Conservation (phyloP, 306 rosid species). For the Clitoria ternatea region DNA sequence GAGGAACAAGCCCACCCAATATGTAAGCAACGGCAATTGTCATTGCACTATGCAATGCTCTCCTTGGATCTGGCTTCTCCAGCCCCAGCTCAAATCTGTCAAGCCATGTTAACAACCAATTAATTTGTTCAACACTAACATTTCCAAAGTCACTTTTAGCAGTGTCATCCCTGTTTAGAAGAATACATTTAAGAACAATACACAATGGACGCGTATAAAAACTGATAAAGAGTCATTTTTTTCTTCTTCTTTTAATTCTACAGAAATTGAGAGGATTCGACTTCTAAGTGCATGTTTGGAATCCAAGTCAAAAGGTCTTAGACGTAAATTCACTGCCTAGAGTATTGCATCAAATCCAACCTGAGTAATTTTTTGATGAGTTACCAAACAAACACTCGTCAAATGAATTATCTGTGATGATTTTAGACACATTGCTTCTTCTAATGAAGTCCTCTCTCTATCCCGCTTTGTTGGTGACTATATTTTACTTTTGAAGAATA, state of each 20-base stretch:
- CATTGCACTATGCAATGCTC: constrained; percentile 81
- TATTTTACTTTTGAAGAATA: not conserved
- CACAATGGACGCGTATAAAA: not conserved
- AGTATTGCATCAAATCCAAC: too few relatives aligned
- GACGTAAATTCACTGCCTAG: too few relatives aligned
- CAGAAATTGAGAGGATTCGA: not conserved
- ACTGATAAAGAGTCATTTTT: not conserved
- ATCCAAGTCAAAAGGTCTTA: too few relatives aligned
- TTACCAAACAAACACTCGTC: too few relatives aligned
- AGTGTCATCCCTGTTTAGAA: not conserved
- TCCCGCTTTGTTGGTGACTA: too few relatives aligned
- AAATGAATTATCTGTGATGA: too few relatives aligned
- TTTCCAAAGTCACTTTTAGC: not conserved
- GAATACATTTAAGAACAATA: not conserved
- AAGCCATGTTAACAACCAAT: not conserved
- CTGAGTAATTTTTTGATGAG: too few relatives aligned
- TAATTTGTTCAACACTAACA: not conserved
- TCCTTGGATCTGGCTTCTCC: constrained; percentile 91
- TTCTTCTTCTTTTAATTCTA: not conserved
- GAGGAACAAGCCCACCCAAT: constrained; percentile 76
- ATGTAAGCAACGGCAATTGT: constrained; percentile 83
- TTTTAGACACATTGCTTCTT: not conserved
- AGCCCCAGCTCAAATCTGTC: constrained; percentile 89
- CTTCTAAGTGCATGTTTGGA: too few relatives aligned
- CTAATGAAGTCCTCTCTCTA: too few relatives aligned